These are phyloP conservation scores for Plasmodium gallinaceum DNA, from an alignment of 169 alveolate species.

Conservation along the genomic window DNA sequence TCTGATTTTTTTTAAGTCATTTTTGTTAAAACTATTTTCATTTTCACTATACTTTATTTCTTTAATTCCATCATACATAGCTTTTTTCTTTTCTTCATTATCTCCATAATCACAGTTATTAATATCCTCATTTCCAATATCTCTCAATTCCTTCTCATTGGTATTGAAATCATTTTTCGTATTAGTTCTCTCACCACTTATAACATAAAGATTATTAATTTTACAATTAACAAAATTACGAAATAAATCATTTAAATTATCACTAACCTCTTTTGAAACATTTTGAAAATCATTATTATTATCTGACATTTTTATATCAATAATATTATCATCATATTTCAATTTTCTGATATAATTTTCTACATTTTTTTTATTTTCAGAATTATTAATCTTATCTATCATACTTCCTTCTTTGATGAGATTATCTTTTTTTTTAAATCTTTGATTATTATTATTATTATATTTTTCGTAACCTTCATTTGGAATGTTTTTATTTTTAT, in stretches of 20 bases:
- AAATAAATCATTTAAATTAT: conserved; percentile 43
- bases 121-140: neutral
- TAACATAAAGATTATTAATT: conserved; percentile 58
- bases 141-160: neutral
- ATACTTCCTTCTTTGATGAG: neutral
- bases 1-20: neutral
- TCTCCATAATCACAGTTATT: neutral
- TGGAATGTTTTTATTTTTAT: too few species aligned
- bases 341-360: neutral
- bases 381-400: neutral
- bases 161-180: neutral
- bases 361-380: neutral
- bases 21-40: neutral
- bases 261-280: conserved; percentile 42
- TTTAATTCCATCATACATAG: neutral
- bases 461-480: neutral
- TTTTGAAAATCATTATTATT: conserved; percentile 14
- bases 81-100: neutral
- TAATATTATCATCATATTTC: neutral
- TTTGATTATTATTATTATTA: neutral
- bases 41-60: neutral
- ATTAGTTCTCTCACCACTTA: conserved; percentile 31
- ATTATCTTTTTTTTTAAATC: neutral
- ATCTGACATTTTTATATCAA: neutral
- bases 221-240: conserved; percentile 48